phyloP scores from a whole-genome alignment of 768 basidiomycete species.

The Xanthoconium stramineum region DNA sequence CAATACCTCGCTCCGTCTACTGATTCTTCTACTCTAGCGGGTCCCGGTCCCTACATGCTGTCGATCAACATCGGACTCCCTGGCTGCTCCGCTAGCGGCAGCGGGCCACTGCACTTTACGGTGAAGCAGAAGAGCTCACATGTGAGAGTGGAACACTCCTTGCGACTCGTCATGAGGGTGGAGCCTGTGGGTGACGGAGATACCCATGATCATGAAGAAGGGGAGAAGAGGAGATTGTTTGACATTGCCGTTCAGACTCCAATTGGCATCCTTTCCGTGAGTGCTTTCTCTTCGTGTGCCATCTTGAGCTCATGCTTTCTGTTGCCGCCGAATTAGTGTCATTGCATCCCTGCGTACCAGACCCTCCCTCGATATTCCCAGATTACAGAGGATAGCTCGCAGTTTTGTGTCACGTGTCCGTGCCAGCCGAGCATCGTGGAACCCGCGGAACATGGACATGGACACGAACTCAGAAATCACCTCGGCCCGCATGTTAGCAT shows the following conservation, averaged over 20 bases:
- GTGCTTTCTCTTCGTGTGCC: conserved; percentile 25
- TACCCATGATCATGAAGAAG: conserved; percentile 54
- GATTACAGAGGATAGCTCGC: conserved; percentile 17
- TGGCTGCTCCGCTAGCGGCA: conserved; percentile 9
- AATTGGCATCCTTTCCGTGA: conserved; percentile 82
- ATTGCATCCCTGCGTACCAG: conserved; percentile 77
- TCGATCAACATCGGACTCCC: conserved; percentile 17
- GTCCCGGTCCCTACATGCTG: conserved; percentile 26
- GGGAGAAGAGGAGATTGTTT: conserved; percentile 73
- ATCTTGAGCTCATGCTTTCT: background rate
- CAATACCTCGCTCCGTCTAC: conserved; percentile 7
- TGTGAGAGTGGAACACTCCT: conserved; percentile 67
- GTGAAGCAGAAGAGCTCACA: conserved; percentile 66
- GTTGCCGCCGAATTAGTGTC: conserved; percentile 48
- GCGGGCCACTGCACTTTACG: conserved; percentile 58
- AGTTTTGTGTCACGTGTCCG: conserved; percentile 36
- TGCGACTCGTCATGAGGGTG: conserved; percentile 82
- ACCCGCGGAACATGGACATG: background rate
- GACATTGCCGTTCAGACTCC: conserved; percentile 89
- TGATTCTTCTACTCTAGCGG: conserved; percentile 23
- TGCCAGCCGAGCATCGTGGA: conserved; percentile 29
- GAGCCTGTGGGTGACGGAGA: conserved; percentile 69
- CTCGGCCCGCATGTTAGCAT: conserved; percentile 19
- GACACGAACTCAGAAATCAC: conserved; percentile 18
- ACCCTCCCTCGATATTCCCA: conserved; percentile 74